These are phyloP conservation scores for Sequoiadendron giganteum DNA, from an alignment of 75 land plant species.

Conservation along the genomic window DNA sequence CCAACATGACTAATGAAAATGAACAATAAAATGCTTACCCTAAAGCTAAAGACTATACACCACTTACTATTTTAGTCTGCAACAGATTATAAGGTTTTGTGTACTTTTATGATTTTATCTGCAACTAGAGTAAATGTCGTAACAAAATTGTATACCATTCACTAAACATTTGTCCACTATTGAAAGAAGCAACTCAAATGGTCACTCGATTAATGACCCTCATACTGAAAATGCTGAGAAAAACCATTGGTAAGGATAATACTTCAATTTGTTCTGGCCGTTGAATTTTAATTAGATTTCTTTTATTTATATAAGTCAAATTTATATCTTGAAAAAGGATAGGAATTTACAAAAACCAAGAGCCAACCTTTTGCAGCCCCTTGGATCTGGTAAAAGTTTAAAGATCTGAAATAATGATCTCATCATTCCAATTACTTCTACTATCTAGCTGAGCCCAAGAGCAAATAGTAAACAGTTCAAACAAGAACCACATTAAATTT, in stretches of 20 bases:
- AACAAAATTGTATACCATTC: neutral
- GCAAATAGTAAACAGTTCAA: too few relatives aligned
- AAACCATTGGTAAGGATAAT: neutral
- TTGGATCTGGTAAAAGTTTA: too few relatives aligned
- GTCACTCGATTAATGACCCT: neutral
- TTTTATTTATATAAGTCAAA: neutral
- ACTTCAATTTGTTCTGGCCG: neutral
- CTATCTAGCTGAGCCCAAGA: too few relatives aligned
- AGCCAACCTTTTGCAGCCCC: too few relatives aligned
- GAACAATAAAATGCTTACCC: neutral
- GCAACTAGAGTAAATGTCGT: neutral
- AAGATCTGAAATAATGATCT: too few relatives aligned
- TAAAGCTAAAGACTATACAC: neutral
- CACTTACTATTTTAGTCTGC: neutral
- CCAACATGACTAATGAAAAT: neutral
- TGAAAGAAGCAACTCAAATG: neutral
- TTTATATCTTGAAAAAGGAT: too few relatives aligned
- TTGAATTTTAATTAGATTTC: neutral
- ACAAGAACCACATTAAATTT: too few relatives aligned
- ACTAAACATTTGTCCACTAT: neutral
- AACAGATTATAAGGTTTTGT: neutral
- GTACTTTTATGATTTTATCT: neutral
- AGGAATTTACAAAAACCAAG: neutral
- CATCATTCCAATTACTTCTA: too few relatives aligned
- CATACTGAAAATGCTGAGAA: neutral